Percentiles rank a stretch among this genome's conserved stretches.
Conservation (phyloP, 345 rosid genomes). For the Lepidium africanum region DNA sequence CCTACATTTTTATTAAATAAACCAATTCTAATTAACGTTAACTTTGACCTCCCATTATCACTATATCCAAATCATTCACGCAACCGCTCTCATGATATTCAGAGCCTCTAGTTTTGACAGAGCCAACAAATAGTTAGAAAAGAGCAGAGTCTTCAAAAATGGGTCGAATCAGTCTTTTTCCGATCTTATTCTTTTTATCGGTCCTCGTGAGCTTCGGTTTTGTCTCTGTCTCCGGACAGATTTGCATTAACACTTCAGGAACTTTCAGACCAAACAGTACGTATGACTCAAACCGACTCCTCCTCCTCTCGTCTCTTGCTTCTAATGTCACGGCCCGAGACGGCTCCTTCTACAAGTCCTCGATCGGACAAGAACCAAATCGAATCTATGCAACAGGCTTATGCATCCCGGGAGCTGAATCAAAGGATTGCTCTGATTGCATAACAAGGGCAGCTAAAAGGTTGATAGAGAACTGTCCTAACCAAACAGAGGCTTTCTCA, state of each 20-base stretch:
- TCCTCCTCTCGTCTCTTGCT: constrained; percentile 16
- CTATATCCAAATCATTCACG: too few relatives aligned
- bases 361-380: constrained; percentile 1
- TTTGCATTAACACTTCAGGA: background rate
- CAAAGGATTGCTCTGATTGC: constrained; percentile 25
- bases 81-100: background rate
- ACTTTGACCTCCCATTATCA: too few relatives aligned
- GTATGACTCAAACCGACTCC: constrained; percentile 5
- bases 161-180: background rate
- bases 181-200: background rate
- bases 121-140: background rate
- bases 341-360: background rate
- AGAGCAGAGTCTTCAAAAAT: background rate
- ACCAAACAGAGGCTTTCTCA: constrained; percentile 13
- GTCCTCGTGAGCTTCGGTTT: background rate
- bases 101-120: background rate
- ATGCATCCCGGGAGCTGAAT: constrained; percentile 11
- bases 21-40: too few relatives aligned
- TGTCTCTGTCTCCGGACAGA: background rate
- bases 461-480: constrained; percentile 14
- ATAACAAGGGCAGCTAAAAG: background rate
- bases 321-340: constrained; percentile 8
- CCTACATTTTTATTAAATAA: too few relatives aligned
- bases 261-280: constrained; percentile 3
- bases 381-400: constrained; percentile 26